Evolutionary conservation across 2,329 filamentous ascomycete species (phyloP), one percentile per base, ranked within the genome.

Genomic region (Chalaropsis ovoidea): DNA sequence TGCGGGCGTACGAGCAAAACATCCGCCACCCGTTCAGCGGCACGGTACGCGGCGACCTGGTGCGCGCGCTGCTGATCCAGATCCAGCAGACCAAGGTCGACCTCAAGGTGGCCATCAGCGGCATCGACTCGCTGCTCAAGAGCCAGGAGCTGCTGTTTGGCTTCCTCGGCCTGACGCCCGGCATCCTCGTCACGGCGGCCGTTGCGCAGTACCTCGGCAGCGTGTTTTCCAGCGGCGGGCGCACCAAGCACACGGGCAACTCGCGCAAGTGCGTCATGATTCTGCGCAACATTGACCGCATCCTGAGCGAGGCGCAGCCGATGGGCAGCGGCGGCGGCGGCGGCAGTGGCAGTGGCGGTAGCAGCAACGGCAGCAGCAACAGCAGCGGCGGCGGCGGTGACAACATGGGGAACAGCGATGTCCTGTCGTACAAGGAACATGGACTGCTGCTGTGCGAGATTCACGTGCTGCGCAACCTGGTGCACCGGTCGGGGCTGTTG

Each of bases 21-120:
- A 79, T 99, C 52, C 83, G 88, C 63, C 87, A 80, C 60, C 94
- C 94, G 0, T 85, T 99, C 68, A 80, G 86, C 65, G 92, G 93
- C 7, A 89, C 92, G 0, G 76, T 99, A 19, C 83, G 85, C 39
- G 94, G 94, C 11, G 93, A 97, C 71, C 81, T 99, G 35, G 83
- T 97, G 43, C 86, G 93, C 63, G 91, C 93, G 3, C 83, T 99
- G 35, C 80, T 99, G 56, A 97, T 99, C 65, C 94, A 99, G 73
- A 87, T 99, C 45, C 94, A 99, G 72, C 99, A 99, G 80, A 97
- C 94, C 24, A 99, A 99, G 78, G 94, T 99, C 8, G 94, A 99
- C 72, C 86, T 99, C 13, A 94, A 99, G 75, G 86, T 97, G 68
- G 94, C 94, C 15, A 92, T 99, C 77, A 90, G 89, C 67, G 94